phyloP scores from a whole-genome alignment of 108 stramenopile genomes.

The Parmales sp. region DNA sequence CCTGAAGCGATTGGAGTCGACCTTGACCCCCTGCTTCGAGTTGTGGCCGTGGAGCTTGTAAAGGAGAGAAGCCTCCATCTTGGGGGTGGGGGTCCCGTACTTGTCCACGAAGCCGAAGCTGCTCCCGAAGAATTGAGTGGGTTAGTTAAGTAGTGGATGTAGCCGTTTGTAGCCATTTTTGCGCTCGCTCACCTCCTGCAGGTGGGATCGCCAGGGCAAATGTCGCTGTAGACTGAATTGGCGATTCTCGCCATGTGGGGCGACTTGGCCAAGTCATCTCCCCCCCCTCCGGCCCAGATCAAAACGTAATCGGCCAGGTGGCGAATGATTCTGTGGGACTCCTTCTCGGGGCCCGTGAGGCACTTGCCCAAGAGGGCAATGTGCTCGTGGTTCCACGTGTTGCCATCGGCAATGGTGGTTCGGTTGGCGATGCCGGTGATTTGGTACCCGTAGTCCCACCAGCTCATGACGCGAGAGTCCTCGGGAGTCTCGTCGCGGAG shows the following conservation, averaged over 20 bases:
- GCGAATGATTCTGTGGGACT: slow-evolving; percentile 84
- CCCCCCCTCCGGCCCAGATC: slow-evolving; percentile 85
- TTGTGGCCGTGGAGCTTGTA: slow-evolving; percentile 80
- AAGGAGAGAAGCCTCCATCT: slow-evolving; percentile 78
- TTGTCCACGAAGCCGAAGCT: slow-evolving; percentile 65
- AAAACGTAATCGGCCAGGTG: slow-evolving; percentile 93
- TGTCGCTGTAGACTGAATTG: slow-evolving; percentile 91
- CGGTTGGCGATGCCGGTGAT: slow-evolving; percentile 92
- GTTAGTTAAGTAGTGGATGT: too few relatives aligned
- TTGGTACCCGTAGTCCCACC: slow-evolving; percentile 93
- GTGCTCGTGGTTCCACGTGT: slow-evolving; percentile 98
- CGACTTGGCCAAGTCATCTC: slow-evolving; percentile 92
- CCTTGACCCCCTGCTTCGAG: slow-evolving; percentile 61
- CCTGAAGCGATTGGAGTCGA: slow-evolving; percentile 54
- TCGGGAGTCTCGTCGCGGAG: slow-evolving; percentile 89
- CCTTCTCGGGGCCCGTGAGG: slow-evolving; percentile 72
- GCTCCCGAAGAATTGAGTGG: slow-evolving; percentile 6
- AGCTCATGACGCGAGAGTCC: slow-evolving; percentile 88
- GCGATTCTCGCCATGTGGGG: slow-evolving; percentile 91
- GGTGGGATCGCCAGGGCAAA: slow-evolving; percentile 86
- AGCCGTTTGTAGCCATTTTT: too few relatives aligned
- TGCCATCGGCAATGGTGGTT: slow-evolving; percentile 93
- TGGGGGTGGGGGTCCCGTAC: slow-evolving; percentile 72
- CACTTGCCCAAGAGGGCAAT: slow-evolving; percentile 92
- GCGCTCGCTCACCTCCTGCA: slow-evolving; percentile 53